Conservation (phyloP, 192 early-diverging fungal species). For the Coemansia sp. region DNA sequence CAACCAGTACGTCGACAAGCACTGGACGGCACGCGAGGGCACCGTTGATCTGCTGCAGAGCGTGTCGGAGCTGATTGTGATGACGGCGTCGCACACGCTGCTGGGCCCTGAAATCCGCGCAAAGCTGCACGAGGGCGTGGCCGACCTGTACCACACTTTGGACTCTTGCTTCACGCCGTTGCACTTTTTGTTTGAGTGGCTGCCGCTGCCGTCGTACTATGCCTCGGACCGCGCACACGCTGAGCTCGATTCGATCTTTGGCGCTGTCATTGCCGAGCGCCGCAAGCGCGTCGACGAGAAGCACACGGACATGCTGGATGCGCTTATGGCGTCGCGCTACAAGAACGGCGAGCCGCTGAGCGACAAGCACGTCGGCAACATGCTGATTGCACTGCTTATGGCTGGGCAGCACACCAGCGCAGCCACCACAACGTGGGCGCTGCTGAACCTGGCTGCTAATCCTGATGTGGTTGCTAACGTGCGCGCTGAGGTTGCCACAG, state of each 20-base stretch:
- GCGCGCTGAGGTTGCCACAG: constrained; percentile 70
- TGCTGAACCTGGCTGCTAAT: constrained; percentile 79
- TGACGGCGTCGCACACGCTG: constrained; percentile 91
- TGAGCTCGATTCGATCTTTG: constrained; percentile 80
- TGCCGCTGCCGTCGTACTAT: constrained; percentile 87
- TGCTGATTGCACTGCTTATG: constrained; percentile 97
- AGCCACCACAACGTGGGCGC: constrained; percentile 89
- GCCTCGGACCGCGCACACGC: constrained; percentile 81
- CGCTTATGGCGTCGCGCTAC: constrained; percentile 83
- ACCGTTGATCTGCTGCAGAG: constrained; percentile 72
- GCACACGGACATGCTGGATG: constrained; percentile 77
- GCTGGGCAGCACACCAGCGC: constrained; percentile 97
- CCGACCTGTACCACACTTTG: constrained; percentile 91
- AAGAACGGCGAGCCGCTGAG: constrained; percentile 83
- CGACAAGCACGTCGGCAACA: constrained; percentile 84
- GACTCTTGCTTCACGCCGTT: constrained; percentile 92
- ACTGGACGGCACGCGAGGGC: constrained; percentile 59
- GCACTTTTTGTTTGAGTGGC: constrained; percentile 90
- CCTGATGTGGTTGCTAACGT: constrained; percentile 70
- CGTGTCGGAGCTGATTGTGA: constrained; percentile 88
- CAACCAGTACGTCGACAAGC: constrained; percentile 70
- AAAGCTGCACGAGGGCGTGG: constrained; percentile 78
- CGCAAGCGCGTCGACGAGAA: constrained; percentile 57
- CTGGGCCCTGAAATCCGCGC: constrained; percentile 92
- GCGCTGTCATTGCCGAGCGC: constrained; percentile 78